Evolutionary conservation across 2,329 filamentous ascomycete species (phyloP).

Genomic region (Anisogramma anomala): DNA sequence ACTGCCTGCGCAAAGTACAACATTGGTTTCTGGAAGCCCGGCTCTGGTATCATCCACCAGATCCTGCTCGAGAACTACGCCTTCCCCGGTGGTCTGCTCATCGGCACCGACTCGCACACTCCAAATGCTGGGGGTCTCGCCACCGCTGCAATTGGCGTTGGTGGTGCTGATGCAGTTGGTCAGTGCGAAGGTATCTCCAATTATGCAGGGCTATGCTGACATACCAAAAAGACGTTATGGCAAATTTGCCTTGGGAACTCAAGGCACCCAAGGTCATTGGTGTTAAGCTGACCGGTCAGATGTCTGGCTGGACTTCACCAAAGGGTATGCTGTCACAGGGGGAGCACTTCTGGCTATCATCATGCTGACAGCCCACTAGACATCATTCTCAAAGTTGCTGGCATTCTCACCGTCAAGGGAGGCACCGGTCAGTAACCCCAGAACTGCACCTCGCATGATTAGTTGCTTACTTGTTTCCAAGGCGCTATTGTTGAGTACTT

Average conservation of each 20-base stretch:
- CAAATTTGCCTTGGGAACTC: constrained; percentile 91
- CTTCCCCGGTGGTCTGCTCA: constrained; percentile 95
- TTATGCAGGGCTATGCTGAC: no score
- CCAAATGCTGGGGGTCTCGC: constrained; percentile 94
- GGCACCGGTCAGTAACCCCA: constrained; percentile 87
- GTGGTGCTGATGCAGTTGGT: constrained; percentile 84
- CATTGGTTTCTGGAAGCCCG: constrained; percentile 98
- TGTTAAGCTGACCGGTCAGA: constrained; percentile 80
- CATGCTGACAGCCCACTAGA: constrained; percentile 38
- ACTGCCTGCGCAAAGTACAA: constrained; percentile 97
- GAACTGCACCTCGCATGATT: no score
- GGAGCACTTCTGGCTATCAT: background rate
- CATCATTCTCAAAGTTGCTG: constrained; percentile 94
- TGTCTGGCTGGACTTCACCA: constrained; percentile 84
- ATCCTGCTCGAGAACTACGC: constrained; percentile 98
- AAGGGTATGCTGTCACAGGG: constrained; percentile 53
- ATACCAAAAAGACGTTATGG: constrained; percentile 60
- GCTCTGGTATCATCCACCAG: constrained; percentile 98
- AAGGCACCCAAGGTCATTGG: constrained; percentile 97
- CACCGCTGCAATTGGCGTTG: constrained; percentile 90
- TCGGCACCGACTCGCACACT: constrained; percentile 96
- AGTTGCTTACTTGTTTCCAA: no score
- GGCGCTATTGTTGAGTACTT: background rate
- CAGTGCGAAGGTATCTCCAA: no score
- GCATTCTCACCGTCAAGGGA: constrained; percentile 94